These are phyloP conservation scores for Sclerotinia minor DNA, from an alignment of 2,329 filamentous ascomycete genomes.

Conservation along the genomic window DNA sequence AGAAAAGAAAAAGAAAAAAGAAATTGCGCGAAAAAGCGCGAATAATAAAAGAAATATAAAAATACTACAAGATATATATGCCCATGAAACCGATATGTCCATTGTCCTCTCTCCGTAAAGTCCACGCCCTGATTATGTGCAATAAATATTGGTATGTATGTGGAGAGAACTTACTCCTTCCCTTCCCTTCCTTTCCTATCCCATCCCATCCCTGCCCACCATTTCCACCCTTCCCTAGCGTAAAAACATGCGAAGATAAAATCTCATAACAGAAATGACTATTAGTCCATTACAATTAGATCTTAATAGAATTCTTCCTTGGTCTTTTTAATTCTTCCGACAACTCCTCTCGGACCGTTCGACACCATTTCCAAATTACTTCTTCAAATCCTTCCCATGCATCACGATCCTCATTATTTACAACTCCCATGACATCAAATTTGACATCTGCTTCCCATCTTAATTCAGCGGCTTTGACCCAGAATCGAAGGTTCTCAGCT, in stretches of 20 bases:
- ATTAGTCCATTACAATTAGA: slow-evolving; percentile 21
- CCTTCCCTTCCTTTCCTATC: background rate
- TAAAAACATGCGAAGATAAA: background rate
- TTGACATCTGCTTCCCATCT: slow-evolving; percentile 85
- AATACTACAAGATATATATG: slow-evolving; percentile 18
- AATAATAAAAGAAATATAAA: slow-evolving; percentile 2
- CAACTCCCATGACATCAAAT: slow-evolving; percentile 82
- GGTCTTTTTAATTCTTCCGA: slow-evolving; percentile 59
- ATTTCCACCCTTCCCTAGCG: background rate
- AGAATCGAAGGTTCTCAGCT: slow-evolving; percentile 91
- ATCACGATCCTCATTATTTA: slow-evolving; percentile 66
- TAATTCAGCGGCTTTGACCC: slow-evolving; percentile 93
- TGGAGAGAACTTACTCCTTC: background rate
- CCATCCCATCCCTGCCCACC: too few relatives aligned
- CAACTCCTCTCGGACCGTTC: slow-evolving; percentile 79
- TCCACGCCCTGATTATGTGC: slow-evolving; percentile 16
- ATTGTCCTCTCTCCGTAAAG: slow-evolving; percentile 5
- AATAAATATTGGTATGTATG: slow-evolving; percentile 2
- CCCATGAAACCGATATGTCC: slow-evolving; percentile 17
- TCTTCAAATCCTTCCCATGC: slow-evolving; percentile 82
- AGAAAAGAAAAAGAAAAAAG: background rate
- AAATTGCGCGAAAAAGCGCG: background rate
- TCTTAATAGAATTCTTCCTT: slow-evolving; percentile 24
- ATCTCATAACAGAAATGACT: slow-evolving; percentile 14
- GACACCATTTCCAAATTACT: slow-evolving; percentile 81